Conservation (phyloP, 495 filamentous ascomycete species). For the Xylaria cubensis region DNA sequence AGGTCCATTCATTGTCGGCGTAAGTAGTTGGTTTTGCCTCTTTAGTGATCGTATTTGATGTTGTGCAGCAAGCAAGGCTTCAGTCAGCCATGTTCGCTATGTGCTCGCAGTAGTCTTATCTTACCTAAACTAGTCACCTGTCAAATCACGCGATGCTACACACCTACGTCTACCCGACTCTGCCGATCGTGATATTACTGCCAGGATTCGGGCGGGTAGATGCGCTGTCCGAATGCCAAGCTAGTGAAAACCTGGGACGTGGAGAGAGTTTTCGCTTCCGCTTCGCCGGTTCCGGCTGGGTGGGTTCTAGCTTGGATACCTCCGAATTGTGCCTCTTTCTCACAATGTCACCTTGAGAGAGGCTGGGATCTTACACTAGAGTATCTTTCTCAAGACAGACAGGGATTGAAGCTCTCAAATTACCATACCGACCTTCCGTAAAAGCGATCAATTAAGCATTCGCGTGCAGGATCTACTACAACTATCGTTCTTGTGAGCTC, state of each 20-base stretch:
- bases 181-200: constrained; percentile 14
- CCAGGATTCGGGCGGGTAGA: constrained; percentile 19
- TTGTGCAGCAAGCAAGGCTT: not conserved
- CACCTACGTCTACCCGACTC: not conserved
- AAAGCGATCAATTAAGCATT: constrained; percentile 9
- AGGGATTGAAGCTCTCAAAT: not conserved
- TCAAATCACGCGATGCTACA: not conserved
- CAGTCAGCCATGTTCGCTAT: not conserved
- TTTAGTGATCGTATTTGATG: not conserved
- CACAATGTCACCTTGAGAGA: not conserved
- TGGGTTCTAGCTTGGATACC: not conserved
- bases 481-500: constrained; percentile 8
- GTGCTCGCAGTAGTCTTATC: not conserved
- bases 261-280: constrained; percentile 5
- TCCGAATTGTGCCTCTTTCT: not conserved
- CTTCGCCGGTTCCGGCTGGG: not conserved
- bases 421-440: constrained; percentile 3
- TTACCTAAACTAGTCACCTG: constrained; percentile 3
- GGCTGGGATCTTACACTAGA: not conserved
- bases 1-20: not conserved
- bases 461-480: constrained; percentile 15
- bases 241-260: not conserved
- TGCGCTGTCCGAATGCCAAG: constrained; percentile 13
- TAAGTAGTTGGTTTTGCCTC: not conserved
- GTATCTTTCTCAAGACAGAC: not conserved